Evolutionary conservation across 106 monocot species (phyloP).

Genomic region (Acanthochlamys bracteata): DNA sequence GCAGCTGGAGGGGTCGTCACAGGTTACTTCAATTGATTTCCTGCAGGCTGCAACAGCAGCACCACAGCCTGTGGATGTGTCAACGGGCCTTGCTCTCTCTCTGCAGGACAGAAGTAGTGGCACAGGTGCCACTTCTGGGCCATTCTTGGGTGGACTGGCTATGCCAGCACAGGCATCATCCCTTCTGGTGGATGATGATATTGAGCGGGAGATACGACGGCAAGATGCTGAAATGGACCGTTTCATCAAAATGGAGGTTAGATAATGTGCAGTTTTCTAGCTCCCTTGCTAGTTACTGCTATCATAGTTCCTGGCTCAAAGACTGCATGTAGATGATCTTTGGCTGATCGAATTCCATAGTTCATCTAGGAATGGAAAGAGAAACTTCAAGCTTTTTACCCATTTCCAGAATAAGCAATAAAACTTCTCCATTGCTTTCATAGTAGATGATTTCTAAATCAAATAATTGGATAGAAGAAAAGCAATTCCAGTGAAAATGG

Average conservation of each 20-base stretch:
- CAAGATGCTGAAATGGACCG: slow-evolving; percentile 73
- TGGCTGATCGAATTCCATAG: too few species aligned
- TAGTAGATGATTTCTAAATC: too few species aligned
- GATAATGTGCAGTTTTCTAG: not conserved
- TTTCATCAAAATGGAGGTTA: slow-evolving; percentile 58
- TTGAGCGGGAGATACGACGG: slow-evolving; percentile 49
- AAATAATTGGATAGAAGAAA: too few species aligned
- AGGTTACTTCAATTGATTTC: slow-evolving; percentile 63
- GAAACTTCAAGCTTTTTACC: too few species aligned
- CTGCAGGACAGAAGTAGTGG: slow-evolving; percentile 35
- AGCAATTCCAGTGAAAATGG: too few species aligned
- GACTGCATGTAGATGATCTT: too few species aligned
- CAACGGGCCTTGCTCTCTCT: slow-evolving; percentile 52
- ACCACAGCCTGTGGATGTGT: slow-evolving; percentile 46
- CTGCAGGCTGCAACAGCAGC: slow-evolving; percentile 51
- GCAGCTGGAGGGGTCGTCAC: slow-evolving; percentile 43
- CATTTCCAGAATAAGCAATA: too few species aligned
- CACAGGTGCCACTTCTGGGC: not conserved
- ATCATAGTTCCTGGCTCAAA: too few species aligned
- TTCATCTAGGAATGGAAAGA: too few species aligned
- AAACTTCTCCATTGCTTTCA: too few species aligned
- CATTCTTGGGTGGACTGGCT: not conserved
- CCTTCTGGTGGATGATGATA: slow-evolving; percentile 42
- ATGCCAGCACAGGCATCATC: slow-evolving; percentile 3
- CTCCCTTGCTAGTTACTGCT: too few species aligned